These are phyloP conservation scores for Pogostemon cablin DNA, from an alignment of 257 asterid genomes.

Conservation along the genomic window DNA sequence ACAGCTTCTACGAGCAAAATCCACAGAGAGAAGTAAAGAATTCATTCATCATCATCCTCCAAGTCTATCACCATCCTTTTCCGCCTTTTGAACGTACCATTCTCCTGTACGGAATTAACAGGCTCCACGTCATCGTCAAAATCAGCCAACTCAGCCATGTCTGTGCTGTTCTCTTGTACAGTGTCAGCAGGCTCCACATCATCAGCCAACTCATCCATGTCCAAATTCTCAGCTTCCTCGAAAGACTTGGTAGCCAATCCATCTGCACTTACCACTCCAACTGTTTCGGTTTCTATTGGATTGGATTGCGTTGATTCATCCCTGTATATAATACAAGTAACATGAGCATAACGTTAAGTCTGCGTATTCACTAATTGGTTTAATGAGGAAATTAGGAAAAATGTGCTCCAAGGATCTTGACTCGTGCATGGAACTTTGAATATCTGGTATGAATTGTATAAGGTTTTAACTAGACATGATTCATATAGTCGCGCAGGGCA, in stretches of 20 bases:
- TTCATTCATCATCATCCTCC: conserved; percentile 72
- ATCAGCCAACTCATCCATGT: conserved; percentile 47
- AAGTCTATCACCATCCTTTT: conserved; percentile 71
- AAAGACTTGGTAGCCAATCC: conserved; percentile 22
- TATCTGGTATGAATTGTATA: no score
- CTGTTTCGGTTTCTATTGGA: conserved; percentile 30
- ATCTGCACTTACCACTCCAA: conserved; percentile 31
- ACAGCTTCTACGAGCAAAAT: background rate
- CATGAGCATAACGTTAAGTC: background rate
- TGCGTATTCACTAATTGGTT: background rate
- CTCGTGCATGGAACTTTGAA: no score
- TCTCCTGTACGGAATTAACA: conserved; percentile 32
- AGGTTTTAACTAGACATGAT: no score
- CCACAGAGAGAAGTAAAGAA: background rate
- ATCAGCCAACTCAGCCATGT: conserved; percentile 48
- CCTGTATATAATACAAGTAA: conserved; percentile 40
- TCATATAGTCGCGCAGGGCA: no score
- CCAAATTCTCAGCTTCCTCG: conserved; percentile 27
- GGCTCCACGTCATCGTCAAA: conserved; percentile 43
- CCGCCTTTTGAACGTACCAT: conserved; percentile 59
- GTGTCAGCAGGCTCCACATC: conserved; percentile 29
- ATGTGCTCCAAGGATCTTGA: no score
- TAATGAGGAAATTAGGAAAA: no score
- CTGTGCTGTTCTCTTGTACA: conserved; percentile 34
- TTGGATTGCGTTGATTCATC: conserved; percentile 38